Conservation (phyloP, 495 filamentous ascomycete species). For the Stereocaulon alpinum region DNA sequence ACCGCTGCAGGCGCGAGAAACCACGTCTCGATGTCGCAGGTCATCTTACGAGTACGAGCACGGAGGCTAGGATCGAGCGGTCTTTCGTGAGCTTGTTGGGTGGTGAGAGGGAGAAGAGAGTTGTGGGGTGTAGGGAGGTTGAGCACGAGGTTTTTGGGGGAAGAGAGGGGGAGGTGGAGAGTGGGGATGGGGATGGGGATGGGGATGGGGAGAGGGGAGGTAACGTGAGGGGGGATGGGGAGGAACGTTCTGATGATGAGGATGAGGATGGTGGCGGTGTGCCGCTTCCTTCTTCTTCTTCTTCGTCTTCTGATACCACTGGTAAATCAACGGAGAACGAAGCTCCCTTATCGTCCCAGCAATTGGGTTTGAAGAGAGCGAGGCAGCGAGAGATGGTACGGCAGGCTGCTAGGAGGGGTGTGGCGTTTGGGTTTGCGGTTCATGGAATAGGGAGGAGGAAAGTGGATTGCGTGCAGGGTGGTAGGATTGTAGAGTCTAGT, state of each 20-base stretch:
- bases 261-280: slow-evolving; percentile 6
- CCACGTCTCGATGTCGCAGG: slow-evolving; percentile 2
- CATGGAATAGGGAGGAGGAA: neutral
- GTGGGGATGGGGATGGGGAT: slow-evolving; percentile 18
- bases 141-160: slow-evolving; percentile 12
- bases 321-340: slow-evolving; percentile 11
- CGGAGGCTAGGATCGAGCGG: slow-evolving; percentile 16
- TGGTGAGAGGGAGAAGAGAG: neutral
- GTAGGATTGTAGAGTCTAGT: slow-evolving; percentile 32
- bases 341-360: neutral
- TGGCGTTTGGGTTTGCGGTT: slow-evolving; percentile 36
- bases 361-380: slow-evolving; percentile 9
- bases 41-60: neutral
- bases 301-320: neutral
- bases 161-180: slow-evolving; percentile 19
- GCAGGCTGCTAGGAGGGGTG: slow-evolving; percentile 33
- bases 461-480: slow-evolving; percentile 28
- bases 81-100: slow-evolving; percentile 14
- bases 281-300: neutral
- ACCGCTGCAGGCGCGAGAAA: slow-evolving; percentile 18
- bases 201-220: slow-evolving; percentile 15
- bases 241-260: neutral
- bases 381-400: slow-evolving; percentile 35
- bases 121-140: slow-evolving; percentile 15
- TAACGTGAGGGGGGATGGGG: slow-evolving; percentile 13